phyloP scores from a whole-genome alignment of 495 filamentous ascomycete species.

The Sabuloglossum arenarium region DNA sequence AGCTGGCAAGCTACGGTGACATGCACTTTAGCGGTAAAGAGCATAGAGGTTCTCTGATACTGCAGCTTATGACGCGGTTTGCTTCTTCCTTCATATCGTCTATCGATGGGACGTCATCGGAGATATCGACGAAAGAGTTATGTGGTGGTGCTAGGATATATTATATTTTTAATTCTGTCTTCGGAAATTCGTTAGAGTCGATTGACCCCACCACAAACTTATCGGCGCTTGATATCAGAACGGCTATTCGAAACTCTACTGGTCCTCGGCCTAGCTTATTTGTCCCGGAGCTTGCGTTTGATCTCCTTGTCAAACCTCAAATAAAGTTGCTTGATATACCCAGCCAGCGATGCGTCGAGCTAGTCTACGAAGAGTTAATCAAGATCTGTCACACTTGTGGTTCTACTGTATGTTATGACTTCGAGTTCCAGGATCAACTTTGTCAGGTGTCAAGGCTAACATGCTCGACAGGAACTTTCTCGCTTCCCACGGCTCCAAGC shows the following conservation, averaged over 20 bases:
- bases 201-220: constrained; percentile 92
- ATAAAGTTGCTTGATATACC: constrained; percentile 95
- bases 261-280: constrained; percentile 89
- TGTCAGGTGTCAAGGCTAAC: not conserved
- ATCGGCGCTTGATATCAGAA: constrained; percentile 90
- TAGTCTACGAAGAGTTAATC: constrained; percentile 97
- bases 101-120: constrained; percentile 93
- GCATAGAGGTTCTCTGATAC: constrained; percentile 79
- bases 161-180: constrained; percentile 99
- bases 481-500: constrained; percentile 86
- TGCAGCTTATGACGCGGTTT: constrained; percentile 96
- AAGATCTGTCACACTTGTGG: constrained; percentile 99
- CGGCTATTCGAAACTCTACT: constrained; percentile 94
- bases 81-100: constrained; percentile 96
- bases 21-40: constrained; percentile 97
- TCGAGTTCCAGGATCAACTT: not conserved
- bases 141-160: constrained; percentile 95
- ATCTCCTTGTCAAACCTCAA: constrained; percentile 92
- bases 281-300: constrained; percentile 93
- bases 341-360: constrained; percentile 87
- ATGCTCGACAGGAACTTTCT: constrained; percentile 37
- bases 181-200: constrained; percentile 87
- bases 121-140: constrained; percentile 96
- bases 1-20: constrained; percentile 93
- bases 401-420: constrained; percentile 30